Evolutionary conservation across 345 rosid species (phyloP).

Genomic region (Linum lewisii): DNA sequence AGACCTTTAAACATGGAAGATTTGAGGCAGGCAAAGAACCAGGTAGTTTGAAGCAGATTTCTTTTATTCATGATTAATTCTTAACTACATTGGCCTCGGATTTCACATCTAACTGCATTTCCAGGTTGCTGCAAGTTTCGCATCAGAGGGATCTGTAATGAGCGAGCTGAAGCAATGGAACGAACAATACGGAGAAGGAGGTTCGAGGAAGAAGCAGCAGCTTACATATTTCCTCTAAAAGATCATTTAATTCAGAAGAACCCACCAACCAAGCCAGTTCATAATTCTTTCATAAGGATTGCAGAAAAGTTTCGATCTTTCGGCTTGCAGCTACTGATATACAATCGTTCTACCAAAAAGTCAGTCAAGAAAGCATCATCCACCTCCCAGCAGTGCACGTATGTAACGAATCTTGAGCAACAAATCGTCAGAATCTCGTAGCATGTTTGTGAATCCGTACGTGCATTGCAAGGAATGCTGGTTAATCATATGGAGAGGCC

Average conservation of each 20-base stretch:
- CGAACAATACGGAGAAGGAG: conserved; percentile 83
- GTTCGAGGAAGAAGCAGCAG: conserved; percentile 81
- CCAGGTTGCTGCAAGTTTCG: conserved; percentile 88
- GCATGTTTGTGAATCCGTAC: too few relatives aligned
- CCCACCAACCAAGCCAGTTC: conserved; percentile 1
- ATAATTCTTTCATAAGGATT: neutral
- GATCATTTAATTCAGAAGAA: neutral
- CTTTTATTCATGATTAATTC: too few relatives aligned
- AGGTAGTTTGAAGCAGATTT: conserved; percentile 33
- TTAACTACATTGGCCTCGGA: neutral
- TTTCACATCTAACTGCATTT: neutral
- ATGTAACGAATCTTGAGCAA: too few relatives aligned
- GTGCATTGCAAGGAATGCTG: too few relatives aligned
- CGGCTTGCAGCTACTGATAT: neutral
- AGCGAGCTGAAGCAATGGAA: conserved; percentile 86
- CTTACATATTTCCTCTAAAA: conserved; percentile 75
- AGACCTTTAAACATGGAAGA: conserved; percentile 89
- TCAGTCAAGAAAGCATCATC: too few relatives aligned
- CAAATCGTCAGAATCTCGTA: too few relatives aligned
- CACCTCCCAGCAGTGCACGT: too few relatives aligned
- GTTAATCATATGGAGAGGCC: too few relatives aligned
- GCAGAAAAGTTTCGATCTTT: neutral
- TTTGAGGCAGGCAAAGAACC: conserved; percentile 84
- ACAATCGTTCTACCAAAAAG: too few relatives aligned
- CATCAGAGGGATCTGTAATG: conserved; percentile 72